Base-by-base conservation (phyloP, 1,284 basidiomycete species). In the Pseudozyma sp. region DNA sequence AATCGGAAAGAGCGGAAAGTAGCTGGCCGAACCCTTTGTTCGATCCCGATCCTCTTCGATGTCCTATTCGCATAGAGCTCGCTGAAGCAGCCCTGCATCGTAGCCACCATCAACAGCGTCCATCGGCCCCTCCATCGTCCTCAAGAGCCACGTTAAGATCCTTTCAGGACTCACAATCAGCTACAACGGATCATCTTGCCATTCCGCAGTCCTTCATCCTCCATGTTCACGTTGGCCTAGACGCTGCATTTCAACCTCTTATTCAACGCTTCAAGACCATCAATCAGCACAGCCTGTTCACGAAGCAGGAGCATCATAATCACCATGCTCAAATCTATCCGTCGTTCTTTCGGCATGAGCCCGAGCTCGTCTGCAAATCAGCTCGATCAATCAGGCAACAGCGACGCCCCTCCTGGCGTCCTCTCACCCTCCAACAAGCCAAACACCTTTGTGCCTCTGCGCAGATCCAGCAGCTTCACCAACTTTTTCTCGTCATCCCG, bases 291-390 rank as follows among this genome's bases (percentile, higher is more conserved):
- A 29, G 9, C 11, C n/a, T 16, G 40, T 7, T 16, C 7, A 14
- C 40, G 40, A 42, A 42, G n/a, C 24, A 24, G 24, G 24, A 24
- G 24, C 24, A n/a, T 42, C 40, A 14, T 16, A 16, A n/a, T 14
- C 30, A 56, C 11, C 29, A 73, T 73, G 70, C 61, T 73, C 56
- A 65, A 50, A 35, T 54, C 70, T 16, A 55, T 73, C 19, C 70
- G 64, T 40, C 60, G 70, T 9, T 73, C 70, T 7, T 64, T 73
- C 51, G 70, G 70, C 64, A 73, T 73, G 70, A 73, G 70, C 55
- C 70, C 64, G 0, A 68, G 64, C 58, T 64, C 67, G 1, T 63
- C 65, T 46, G 53, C 33, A 49, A 55, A 58, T 24, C 63, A 52
- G 14, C 45, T 56, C 7, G 70, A 63, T 40, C 54, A 54, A 7